Base-by-base conservation (phyloP, 257 asterid genomes). In the Scutellaria barbata region DNA sequence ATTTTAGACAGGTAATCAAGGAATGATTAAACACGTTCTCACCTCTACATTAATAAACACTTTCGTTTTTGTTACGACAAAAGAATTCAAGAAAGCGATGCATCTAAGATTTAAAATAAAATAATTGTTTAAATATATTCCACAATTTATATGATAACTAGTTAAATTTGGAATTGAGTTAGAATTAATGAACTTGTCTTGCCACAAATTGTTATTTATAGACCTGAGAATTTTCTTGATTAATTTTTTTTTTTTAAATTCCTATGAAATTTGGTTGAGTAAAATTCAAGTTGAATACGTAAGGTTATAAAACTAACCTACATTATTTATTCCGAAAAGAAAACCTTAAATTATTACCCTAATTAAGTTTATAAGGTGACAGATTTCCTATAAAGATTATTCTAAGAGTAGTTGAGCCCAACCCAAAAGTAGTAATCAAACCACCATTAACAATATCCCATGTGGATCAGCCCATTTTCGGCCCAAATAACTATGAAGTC, bases 1-100 rank as follows among this genome's bases (percentile, higher is more conserved):
- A 16, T 17, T 16, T 61, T 41, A 9, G 50, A 40, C 51, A 61
- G 9, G 37, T 62, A 9, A 11, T 16, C 46, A 10, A 16, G 2
- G 52, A 60, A 16, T 5, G 20, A 10, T 9, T 30, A 5, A 40
- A 64, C 69, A 64, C 43, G 43, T 18, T 47, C 20, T 11, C 11
- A 7, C 25, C 68, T 7, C 33, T 8, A 17, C 1, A 12, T 64
- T 22, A 45, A 11, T 12, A 22, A 18, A 6, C 16, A 3, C 7
- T 45, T 45, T 45, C 56, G 22, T 63, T 63, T 45, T 45, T 5
- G 42, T 6, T 42, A 62, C 68, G 68, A 13, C 68, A 16, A 43
- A 2, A 16, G n/a, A 61, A 61, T 16, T 8, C 40, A 60, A 40
- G 8, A 40, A 54, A 20, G 16, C 17, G 16, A 16, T n/a, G 33